Evolutionary conservation across 768 basidiomycete species (phyloP), one percentile per base, ranked within the genome.

Genomic region (Infundibulicybe gibba): DNA sequence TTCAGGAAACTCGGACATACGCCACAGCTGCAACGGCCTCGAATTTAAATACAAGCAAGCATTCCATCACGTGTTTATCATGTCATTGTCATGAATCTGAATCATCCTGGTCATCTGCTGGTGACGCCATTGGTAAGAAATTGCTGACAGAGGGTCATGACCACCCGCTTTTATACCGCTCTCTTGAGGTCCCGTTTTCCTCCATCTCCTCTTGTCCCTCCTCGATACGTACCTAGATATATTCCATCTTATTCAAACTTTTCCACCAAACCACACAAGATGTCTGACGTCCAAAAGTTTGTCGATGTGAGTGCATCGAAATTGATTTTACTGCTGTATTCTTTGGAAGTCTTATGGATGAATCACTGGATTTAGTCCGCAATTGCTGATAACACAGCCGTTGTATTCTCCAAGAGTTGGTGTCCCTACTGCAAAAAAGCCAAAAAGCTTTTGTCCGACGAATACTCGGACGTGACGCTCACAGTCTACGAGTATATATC

Each of bases 401-500:
- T 69, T 38, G 74, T 84, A 40, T 85, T 85, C 58, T 81, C 82
- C 33, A 87, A 85, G 66, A 60, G 68, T 5, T 71, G 55, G 35
- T 86, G 83, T 60, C 75, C 75, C 5, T 80, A 68, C 59, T 80
- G 79, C 68, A 64, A 47, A 41, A 55, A 50, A 3, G 73, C 80
- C 19, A 85, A 85, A 58, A 31, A 41, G 0, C 64, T 81, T 17
- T 75, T 85, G 48, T 47, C 48, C 5, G 40, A 32, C 0, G 50
- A 76, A 2, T 80, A 66, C 52, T 65, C 71, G 1, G 53, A 66
- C 2, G 68, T 71, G 45, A 59, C 20, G 54, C 75, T 16, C 53
- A 59, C 25, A 61, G 81, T 37, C 51, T 72, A 42, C 83, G 49
- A 35, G 75, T 62, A 38, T 14, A 19, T 8, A 6, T 10, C 19